Evolutionary conservation across 148 eudicot genomes (phyloP), one percentile per base, ranked within the genome.

Genomic region (Vaccinium corymbosum): DNA sequence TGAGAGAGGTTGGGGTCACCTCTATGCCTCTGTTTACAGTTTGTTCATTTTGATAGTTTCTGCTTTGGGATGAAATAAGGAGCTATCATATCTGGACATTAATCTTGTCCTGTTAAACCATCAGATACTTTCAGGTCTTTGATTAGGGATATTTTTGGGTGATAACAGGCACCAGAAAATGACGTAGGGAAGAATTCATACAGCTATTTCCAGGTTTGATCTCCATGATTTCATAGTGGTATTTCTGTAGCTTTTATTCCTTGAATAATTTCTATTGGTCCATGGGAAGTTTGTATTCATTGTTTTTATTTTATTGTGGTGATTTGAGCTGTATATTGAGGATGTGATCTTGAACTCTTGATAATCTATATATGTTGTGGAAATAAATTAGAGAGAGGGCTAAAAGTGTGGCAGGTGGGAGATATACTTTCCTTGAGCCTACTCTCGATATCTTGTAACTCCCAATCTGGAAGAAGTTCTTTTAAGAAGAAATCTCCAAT

Each of bases 111-210:
- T 2, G 32, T 49, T 8, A 55, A 49, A 17, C 51, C 25, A 62
- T 76, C 59, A 51, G 32, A 29, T 80, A 27, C 48, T 85, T 81
- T 80, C 64, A 64, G 80, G 68, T 59, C 76, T n/a, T 80, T 86
- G 79, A 84, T 71, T 79, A 38, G 13, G 42, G 6, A 22, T 73
- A 81, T 74, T 84, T 76, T 81, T 68, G 70, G 55, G 14, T 91
- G 82, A 61, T 83, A 38, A 81, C 90, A 96, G 99, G 87, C 95
- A 74, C 98, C 99, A 56, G 98, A 90, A 80, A 97, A 97, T 87
- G 99, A 97, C 87, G 90, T 97, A 79, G 99, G 99, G 82, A 97
- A 97, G 90, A 94, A 84, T 89, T 97, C 99, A 46, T 97, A 88
- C 87, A 91, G 93, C 86, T 97, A 97, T 89, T 92, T 91, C 83